phyloP scores from a whole-genome alignment of 306 rosid species.

The Prunus kanzakura region DNA sequence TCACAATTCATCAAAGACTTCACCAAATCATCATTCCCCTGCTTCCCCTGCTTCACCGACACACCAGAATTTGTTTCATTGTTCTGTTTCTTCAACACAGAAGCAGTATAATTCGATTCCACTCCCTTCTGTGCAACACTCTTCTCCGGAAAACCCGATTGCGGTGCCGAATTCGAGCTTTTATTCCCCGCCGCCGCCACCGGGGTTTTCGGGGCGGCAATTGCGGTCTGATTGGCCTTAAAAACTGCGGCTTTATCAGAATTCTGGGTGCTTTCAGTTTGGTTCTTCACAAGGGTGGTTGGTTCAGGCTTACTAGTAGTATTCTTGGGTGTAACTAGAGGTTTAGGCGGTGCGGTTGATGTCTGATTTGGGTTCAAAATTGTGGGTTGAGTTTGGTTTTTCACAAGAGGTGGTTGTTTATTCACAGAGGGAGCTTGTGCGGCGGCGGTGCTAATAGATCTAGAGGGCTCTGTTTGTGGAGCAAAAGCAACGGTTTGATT shows the following conservation, averaged over 20 bases:
- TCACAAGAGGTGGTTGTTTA: conserved; percentile 14
- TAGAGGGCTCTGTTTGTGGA: conserved; percentile 25
- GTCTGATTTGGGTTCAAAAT: conserved; percentile 37
- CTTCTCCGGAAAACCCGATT: conserved; percentile 16
- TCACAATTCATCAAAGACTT: conserved; percentile 73
- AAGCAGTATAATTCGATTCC: conserved; percentile 37
- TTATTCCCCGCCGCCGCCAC: conserved; percentile 8
- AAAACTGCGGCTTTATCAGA: conserved; percentile 13
- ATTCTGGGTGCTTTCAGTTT: conserved; percentile 5
- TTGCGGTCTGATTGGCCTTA: conserved; percentile 26
- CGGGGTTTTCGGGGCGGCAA: conserved; percentile 10
- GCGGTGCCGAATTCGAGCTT: neutral
- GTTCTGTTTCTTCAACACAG: conserved; percentile 37
- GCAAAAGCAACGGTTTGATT: conserved; percentile 11
- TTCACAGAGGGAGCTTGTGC: conserved; percentile 17
- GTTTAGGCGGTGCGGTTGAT: neutral
- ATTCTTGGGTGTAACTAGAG: neutral
- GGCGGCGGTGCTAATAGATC: conserved; percentile 54
- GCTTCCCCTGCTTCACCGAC: conserved; percentile 17
- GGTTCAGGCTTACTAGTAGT: conserved; percentile 11
- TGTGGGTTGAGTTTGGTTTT: conserved; percentile 28
- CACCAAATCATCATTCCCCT: conserved; percentile 27
- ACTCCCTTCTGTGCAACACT: conserved; percentile 10
- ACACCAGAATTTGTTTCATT: conserved; percentile 18
- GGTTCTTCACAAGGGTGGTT: conserved; percentile 14